These are phyloP conservation scores for Bondarzewia mesenterica DNA, from an alignment of 1,284 basidiomycete species.

Conservation along the genomic window DNA sequence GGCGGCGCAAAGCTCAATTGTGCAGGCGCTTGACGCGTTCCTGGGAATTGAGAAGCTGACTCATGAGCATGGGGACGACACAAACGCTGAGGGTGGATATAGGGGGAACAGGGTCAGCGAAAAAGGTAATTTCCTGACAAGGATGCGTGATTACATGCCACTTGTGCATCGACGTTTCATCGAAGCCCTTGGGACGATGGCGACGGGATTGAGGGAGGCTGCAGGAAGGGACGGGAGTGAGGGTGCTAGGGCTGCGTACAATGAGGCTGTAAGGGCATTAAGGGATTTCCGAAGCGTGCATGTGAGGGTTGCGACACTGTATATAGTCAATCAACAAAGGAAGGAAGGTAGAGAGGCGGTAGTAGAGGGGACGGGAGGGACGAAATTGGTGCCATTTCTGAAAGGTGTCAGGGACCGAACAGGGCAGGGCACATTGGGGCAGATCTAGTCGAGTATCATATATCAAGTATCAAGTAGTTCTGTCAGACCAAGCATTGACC, in stretches of 20 bases:
- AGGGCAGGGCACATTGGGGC: background rate
- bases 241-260: constrained; percentile 31
- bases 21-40: constrained; percentile 11
- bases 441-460: no score
- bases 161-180: constrained; percentile 48
- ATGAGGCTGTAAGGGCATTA: constrained; percentile 36
- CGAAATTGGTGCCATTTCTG: constrained; percentile 8
- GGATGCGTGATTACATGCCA: constrained; percentile 47
- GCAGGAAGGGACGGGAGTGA: constrained; percentile 5
- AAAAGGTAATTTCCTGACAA: constrained; percentile 31
- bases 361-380: constrained; percentile 9
- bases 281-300: constrained; percentile 43
- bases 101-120: background rate
- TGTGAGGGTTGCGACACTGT: constrained; percentile 43
- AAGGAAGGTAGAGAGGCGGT: background rate
- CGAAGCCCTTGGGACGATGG: constrained; percentile 32
- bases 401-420: constrained; percentile 10
- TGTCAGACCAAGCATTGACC: no score
- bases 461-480: no score
- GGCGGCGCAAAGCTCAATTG: constrained; percentile 11
- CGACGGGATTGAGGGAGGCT: constrained; percentile 21
- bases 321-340: constrained; percentile 33
- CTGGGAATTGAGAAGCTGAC: constrained; percentile 9
- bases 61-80: constrained; percentile 16
- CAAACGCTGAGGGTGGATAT: background rate